Conservation (phyloP, 768 basidiomycete genomes). For the Russula sp. region DNA sequence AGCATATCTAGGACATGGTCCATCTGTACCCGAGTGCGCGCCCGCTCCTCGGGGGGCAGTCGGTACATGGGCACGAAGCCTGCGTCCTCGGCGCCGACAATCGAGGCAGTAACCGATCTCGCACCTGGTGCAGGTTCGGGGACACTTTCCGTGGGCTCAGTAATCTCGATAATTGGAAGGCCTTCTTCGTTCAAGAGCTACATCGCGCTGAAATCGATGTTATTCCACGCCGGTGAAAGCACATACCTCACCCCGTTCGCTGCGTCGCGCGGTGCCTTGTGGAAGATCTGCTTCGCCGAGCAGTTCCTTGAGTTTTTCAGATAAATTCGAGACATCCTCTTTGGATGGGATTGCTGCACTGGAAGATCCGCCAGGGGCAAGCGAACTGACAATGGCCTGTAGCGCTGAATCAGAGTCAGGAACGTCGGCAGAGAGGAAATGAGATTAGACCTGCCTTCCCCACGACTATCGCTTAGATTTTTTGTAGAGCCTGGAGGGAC, state of each 20-base stretch:
- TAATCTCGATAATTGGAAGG: constrained; percentile 72
- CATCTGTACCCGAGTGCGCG: constrained; percentile 50
- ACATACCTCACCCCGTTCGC: constrained; percentile 62
- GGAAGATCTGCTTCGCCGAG: constrained; percentile 36
- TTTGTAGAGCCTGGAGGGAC: constrained; percentile 1
- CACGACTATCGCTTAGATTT: constrained; percentile 6
- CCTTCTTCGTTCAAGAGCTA: constrained; percentile 75
- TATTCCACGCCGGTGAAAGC: constrained; percentile 10
- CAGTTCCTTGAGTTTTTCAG: constrained; percentile 55
- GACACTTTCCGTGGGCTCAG: constrained; percentile 41
- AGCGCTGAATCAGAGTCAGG: constrained; percentile 31
- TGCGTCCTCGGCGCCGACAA: constrained; percentile 35
- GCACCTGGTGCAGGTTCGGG: constrained; percentile 26
- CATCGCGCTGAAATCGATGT: constrained; percentile 24
- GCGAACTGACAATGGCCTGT: constrained; percentile 36
- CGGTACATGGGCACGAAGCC: constrained; percentile 43
- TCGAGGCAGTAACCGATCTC: neutral
- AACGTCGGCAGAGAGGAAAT: neutral
- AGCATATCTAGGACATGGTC: constrained; percentile 60
- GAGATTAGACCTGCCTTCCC: constrained; percentile 6
- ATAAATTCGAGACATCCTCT: constrained; percentile 48
- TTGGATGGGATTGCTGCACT: constrained; percentile 33
- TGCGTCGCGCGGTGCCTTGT: constrained; percentile 33
- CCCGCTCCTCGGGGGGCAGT: constrained; percentile 43
- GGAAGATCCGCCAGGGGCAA: constrained; percentile 27